Evolutionary conservation across 768 basidiomycete genomes (phyloP).

Genomic region (Pleurotus sapidus): DNA sequence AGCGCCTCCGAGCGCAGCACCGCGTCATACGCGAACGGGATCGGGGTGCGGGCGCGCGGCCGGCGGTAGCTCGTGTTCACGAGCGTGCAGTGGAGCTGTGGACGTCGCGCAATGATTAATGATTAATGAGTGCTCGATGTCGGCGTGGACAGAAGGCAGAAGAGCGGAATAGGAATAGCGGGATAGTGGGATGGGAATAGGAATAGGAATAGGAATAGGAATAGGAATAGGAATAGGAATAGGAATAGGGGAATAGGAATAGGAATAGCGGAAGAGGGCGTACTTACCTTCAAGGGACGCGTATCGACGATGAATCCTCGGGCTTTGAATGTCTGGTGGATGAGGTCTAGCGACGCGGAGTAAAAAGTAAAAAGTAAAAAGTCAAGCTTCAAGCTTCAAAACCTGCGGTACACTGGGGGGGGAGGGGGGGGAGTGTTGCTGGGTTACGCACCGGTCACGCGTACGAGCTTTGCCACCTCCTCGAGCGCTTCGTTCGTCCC

Average conservation of each 20-base stretch:
- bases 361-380: no score
- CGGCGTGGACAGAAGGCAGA: no score
- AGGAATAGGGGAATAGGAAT: no score
- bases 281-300: constrained; percentile 48
- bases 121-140: no score
- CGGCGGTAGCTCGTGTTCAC: constrained; percentile 46
- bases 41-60: constrained; percentile 23
- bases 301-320: constrained; percentile 43
- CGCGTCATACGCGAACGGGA: constrained; percentile 36
- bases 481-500: no score
- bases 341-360: constrained; percentile 40
- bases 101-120: no score
- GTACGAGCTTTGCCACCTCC: not conserved
- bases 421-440: no score
- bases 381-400: no score
- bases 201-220: no score
- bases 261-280: no score
- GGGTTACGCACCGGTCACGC: not conserved
- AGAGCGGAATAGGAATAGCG: not conserved
- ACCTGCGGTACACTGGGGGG: not conserved
- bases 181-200: no score
- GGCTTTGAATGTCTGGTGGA: constrained; percentile 34
- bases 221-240: no score
- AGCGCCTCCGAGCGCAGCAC: constrained; percentile 24
- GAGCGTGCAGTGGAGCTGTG: constrained; percentile 51